These are phyloP conservation scores for Coemansia javaensis DNA, from an alignment of 192 early-diverging fungal genomes.

Conservation along the genomic window DNA sequence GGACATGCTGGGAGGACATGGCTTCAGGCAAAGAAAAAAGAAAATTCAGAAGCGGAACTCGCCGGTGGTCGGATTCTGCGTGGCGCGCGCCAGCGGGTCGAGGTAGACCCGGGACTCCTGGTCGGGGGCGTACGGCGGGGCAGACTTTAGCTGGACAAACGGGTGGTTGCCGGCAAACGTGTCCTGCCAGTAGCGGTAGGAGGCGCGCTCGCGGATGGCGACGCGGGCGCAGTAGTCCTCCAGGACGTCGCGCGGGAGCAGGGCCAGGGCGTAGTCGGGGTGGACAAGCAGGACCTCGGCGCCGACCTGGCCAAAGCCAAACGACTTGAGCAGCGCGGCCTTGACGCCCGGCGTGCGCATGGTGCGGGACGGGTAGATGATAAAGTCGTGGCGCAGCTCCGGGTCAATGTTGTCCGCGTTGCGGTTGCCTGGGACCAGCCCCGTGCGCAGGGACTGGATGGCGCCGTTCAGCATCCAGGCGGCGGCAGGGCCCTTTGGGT, in stretches of 20 bases:
- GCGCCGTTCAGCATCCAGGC: slow-evolving; percentile 97
- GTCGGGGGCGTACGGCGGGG: slow-evolving; percentile 78
- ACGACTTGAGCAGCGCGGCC: slow-evolving; percentile 86
- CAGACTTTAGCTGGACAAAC: slow-evolving; percentile 80
- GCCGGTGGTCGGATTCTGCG: no score
- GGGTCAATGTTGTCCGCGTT: slow-evolving; percentile 55
- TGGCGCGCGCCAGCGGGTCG: no score
- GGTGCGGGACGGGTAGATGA: slow-evolving; percentile 81
- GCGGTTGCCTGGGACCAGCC: slow-evolving; percentile 90
- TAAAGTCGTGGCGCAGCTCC: slow-evolving; percentile 66
- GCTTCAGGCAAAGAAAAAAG: no score
- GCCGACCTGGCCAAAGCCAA: slow-evolving; percentile 95
- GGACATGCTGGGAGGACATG: no score
- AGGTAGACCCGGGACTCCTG: slow-evolving; percentile 76
- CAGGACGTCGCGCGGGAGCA: slow-evolving; percentile 65
- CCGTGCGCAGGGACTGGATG: slow-evolving; percentile 76
- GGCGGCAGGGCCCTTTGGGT: slow-evolving; percentile 92
- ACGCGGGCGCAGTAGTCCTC: slow-evolving; percentile 62
- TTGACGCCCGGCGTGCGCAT: slow-evolving; percentile 89
- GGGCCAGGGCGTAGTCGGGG: slow-evolving; percentile 78
- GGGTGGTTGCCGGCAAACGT: slow-evolving; percentile 68
- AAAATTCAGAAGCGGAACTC: no score
- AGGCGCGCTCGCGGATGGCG: slow-evolving; percentile 60
- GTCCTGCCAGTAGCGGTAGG: slow-evolving; percentile 91
- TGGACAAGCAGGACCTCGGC: slow-evolving; percentile 83